These are phyloP conservation scores for Funneliformis geosporum DNA, from an alignment of 192 early-diverging fungal genomes.

Conservation along the genomic window DNA sequence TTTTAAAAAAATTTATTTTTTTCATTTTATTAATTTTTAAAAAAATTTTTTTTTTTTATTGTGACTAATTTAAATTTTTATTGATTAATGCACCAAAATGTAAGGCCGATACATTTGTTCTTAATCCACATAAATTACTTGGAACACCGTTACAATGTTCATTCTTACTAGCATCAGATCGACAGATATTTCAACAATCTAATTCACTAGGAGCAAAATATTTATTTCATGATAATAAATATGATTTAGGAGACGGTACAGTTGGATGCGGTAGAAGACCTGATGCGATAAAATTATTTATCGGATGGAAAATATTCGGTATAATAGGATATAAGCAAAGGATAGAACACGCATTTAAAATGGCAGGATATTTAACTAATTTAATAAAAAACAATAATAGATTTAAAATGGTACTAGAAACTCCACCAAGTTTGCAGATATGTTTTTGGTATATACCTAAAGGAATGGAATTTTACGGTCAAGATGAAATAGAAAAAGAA, in stretches of 20 bases:
- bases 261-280: conserved; percentile 78
- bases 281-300: conserved; percentile 78
- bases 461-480: conserved; percentile 34
- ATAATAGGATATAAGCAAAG: conserved; percentile 56
- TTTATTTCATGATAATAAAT: conserved; percentile 64
- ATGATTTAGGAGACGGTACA: conserved; percentile 76
- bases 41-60: not conserved
- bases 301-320: conserved; percentile 78
- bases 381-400: conserved; percentile 37
- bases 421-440: conserved; percentile 52
- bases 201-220: conserved; percentile 70
- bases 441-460: conserved; percentile 79
- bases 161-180: conserved; percentile 61
- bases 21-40: no score
- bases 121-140: conserved; percentile 85
- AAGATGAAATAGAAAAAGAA: conserved; percentile 22
- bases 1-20: not conserved
- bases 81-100: not conserved
- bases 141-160: conserved; percentile 81
- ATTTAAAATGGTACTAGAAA: conserved; percentile 48
- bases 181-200: conserved; percentile 55
- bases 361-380: conserved; percentile 50
- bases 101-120: conserved; percentile 64
- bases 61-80: not conserved
- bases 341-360: conserved; percentile 59